Base-by-base conservation (phyloP, 2,329 filamentous ascomycete genomes). In the Cladophialophora psammophila region DNA sequence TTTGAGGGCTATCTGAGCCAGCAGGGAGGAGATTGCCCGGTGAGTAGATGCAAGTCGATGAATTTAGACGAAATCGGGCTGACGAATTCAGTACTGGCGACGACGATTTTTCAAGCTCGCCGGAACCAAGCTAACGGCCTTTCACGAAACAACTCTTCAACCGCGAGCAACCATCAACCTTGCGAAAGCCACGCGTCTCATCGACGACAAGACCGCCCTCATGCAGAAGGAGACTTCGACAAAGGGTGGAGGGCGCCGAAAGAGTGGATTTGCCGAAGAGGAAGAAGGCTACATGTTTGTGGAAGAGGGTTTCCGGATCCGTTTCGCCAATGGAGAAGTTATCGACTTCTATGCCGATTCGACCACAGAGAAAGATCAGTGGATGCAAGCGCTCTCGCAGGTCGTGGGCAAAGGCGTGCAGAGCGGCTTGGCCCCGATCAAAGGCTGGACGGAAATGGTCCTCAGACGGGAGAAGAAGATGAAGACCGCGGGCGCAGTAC, bases 211-310 rank as follows among this genome's bases (percentile, higher is more conserved):
- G 65, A 89, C 89, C 20, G 86, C 91, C 20, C 84, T 99, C 56
- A 92, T 90, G 6, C 91, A 97, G 75, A 93, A 92, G 72, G 92
- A 96, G 76, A 92, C 90, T 0, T 89, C 86, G 13, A 91, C 90
- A 65, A 91, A 89, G 76, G 87, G 87, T 70, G 92, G 93, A 64
- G 90, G 88, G 73, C 91, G 95, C 52, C 91, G 95, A 64, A 93
- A 96, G 78, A 97, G 94, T 38, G 95, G 92, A 10, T 99, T 99
- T 78, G 94, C 94, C 1, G 95, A 98, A 79, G 95, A 99, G 72
- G 95, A 99, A 80, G 95, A 99, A 77, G 95, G 95, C 50, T 99
- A 99, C 83, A 97, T 97, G 91, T 99, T 99, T 78, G 94, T 99
- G 61, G 95, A 99, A 79, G 95, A 99, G 78, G 95, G 95, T 2